These are phyloP conservation scores for Gymnopus androsaceus DNA, from an alignment of 1,284 basidiomycete genomes.

Conservation along the genomic window DNA sequence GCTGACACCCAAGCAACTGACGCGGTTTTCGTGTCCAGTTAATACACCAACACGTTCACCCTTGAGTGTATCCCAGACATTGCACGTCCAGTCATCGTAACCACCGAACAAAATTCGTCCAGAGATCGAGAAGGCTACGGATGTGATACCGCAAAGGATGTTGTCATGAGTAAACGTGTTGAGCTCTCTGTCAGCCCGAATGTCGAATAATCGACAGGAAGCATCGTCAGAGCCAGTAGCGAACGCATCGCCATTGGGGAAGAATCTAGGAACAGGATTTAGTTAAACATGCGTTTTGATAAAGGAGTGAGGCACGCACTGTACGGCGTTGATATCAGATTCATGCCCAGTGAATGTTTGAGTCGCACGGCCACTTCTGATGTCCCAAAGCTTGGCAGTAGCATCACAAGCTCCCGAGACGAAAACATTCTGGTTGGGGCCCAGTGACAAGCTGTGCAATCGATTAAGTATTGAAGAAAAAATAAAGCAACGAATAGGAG, in stretches of 20 bases:
- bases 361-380: conserved; percentile 92
- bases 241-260: conserved; percentile 98
- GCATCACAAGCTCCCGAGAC: conserved; percentile 99
- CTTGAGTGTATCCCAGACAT: conserved; percentile 99
- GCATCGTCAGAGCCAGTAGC: conserved; percentile 99
- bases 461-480: background rate
- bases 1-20: conserved; percentile 94
- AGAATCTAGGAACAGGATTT: conserved; percentile 67
- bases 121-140: conserved; percentile 96
- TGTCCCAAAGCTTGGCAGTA: conserved; percentile 98
- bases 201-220: conserved; percentile 96
- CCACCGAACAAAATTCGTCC: conserved; percentile 97
- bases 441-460: conserved; percentile 79
- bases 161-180: conserved; percentile 98
- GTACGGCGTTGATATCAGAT: conserved; percentile 98
- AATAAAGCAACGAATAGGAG: conserved; percentile 3
- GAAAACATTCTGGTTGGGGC: conserved; percentile 93
- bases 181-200: conserved; percentile 94
- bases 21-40: conserved; percentile 96
- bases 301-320: conserved; percentile 57
- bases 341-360: conserved; percentile 99
- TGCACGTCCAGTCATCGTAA: conserved; percentile 99
- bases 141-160: conserved; percentile 97
- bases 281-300: conserved; percentile 19
- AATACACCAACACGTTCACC: conserved; percentile 97